Base-by-base conservation (phyloP, 2,329 filamentous ascomycete genomes). In the Hymenoscyphus fraxineus region DNA sequence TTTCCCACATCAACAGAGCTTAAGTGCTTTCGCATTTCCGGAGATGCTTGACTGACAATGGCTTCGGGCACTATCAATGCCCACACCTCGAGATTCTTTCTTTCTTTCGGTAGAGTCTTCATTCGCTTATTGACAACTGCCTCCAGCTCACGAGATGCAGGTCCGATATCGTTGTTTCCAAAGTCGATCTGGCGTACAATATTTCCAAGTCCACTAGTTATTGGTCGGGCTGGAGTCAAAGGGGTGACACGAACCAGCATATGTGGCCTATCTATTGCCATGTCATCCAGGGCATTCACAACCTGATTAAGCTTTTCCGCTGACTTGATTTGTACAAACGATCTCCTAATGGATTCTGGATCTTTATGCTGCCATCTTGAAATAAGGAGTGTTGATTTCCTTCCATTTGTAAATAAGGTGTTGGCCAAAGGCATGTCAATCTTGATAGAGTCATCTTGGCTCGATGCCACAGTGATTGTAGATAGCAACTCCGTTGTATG, bases 121-220 rank as follows among this genome's bases (percentile, higher is more conserved):
- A 89, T 84, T 38, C 89, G 83, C 6, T 77, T 76, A 5, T 85
- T 83, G 2, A 94, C 87, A 4, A 83, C 80, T 19, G 74, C 74
- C 74, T 95, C 91, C 1, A 94, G 80, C 73, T 94, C 91, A 35
- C 83, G 81, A 0, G 90, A 93, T 2, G 91, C 90, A 13, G 89
- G 87, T 0, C 82, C 78, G 1, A 76, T 71, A 39, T 77, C 74
- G 4, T 79, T 80, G 31, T 74, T 69, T 13, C 69, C 70, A 19
- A 83, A 77, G 16, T 84, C 79, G 10, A 93, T 74, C 54, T 85
- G 83, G 39, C 88, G 85, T 27, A 95, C 80, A 63, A 96, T 94
- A 76, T 96, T 96, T 3, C 92, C 92, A 71, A 93, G 85, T 41
- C 87, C 86, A 44, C 85, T 83, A 0, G 82, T 78, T 41, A 95